Conservation (phyloP, 108 stramenopile species). For the Mayamaea pseudoterrestris region DNA sequence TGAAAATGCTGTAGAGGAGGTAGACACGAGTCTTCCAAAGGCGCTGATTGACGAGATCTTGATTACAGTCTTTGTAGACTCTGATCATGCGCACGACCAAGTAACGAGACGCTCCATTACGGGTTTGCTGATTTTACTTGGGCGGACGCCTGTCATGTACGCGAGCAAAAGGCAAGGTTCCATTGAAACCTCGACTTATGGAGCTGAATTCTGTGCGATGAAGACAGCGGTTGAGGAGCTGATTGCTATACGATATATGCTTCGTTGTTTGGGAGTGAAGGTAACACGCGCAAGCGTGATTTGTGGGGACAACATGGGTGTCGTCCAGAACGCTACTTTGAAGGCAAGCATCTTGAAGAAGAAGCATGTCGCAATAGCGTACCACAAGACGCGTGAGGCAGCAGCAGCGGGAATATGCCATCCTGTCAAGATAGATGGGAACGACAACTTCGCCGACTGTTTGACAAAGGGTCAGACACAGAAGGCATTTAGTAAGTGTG, state of each 20-base stretch:
- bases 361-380: conserved; percentile 4
- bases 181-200: conserved; percentile 14
- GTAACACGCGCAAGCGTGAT: neutral
- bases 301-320: conserved; percentile 7
- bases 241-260: conserved; percentile 8
- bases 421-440: neutral
- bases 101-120: conserved; percentile 14
- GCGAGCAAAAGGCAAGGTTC: conserved; percentile 7
- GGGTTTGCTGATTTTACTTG: conserved; percentile 14
- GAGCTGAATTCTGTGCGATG: conserved; percentile 8
- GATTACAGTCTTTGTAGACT: conserved; percentile 11
- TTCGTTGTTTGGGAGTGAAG: conserved; percentile 7
- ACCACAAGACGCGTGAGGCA: conserved; percentile 12
- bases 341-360: neutral
- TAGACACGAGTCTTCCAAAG: neutral
- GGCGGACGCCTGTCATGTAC: conserved; percentile 8
- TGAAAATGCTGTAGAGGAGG: neutral
- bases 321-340: neutral
- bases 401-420: conserved; percentile 2
- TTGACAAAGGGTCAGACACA: too few relatives aligned
- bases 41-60: neutral
- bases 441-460: conserved; percentile 9
- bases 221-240: conserved; percentile 10
- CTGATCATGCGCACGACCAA: conserved; percentile 13
- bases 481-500: too few relatives aligned